Conservation (phyloP, 164 flowering plant species). For the Kingdonia uniflora region DNA sequence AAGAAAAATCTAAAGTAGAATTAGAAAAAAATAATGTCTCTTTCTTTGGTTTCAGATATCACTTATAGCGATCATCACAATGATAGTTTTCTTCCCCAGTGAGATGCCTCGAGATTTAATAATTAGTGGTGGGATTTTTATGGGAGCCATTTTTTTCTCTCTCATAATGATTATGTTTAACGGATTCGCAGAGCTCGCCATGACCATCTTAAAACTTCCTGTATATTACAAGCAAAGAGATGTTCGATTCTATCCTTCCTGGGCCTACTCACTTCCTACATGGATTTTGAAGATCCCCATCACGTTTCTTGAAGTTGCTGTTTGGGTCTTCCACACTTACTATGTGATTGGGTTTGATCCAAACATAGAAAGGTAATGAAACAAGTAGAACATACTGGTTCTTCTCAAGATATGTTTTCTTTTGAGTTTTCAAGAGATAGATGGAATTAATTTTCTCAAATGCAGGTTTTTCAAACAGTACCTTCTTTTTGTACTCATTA, state of each 20-base stretch:
- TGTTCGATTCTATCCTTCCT: conserved; percentile 64
- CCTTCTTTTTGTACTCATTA: conserved; percentile 25
- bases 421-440: background rate
- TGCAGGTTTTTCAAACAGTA: conserved; percentile 48
- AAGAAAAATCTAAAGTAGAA: too few species aligned
- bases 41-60: conserved; percentile 24
- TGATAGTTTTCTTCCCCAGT: conserved; percentile 43
- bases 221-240: conserved; percentile 86
- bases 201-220: conserved; percentile 51
- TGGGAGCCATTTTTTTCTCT: conserved; percentile 41
- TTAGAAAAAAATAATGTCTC: too few species aligned
- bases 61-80: conserved; percentile 23
- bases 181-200: conserved; percentile 39
- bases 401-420: background rate
- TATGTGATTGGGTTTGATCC: conserved; percentile 52
- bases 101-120: conserved; percentile 22
- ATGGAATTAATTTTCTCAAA: background rate
- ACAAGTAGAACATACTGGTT: background rate
- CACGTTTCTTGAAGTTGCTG: conserved; percentile 32
- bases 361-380: conserved; percentile 30
- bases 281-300: conserved; percentile 62
- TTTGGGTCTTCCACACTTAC: conserved; percentile 44
- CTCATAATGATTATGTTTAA: conserved; percentile 34
- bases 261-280: conserved; percentile 69
- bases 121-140: conserved; percentile 28